phyloP scores from a whole-genome alignment of 345 rosid species.

The Pseudoturritis turrita region DNA sequence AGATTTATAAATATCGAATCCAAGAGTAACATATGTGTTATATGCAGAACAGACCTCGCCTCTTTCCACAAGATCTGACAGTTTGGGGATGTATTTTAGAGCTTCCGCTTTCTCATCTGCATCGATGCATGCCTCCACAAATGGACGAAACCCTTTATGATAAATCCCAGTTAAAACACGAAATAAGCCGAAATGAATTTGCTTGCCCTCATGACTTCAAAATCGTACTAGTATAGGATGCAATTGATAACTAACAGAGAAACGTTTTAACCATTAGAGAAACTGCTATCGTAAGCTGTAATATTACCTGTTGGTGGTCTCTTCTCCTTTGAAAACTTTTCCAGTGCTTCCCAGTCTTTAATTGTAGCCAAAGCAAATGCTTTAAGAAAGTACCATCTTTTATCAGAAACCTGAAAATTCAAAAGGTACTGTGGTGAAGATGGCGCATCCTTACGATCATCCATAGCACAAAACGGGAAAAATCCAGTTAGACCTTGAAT shows the following conservation, averaged over 20 bases:
- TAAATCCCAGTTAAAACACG: constrained; percentile 5
- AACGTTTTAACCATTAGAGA: background rate
- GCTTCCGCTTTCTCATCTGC: constrained; percentile 92
- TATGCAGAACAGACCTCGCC: constrained; percentile 60
- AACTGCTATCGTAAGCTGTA: background rate
- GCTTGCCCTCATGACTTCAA: background rate
- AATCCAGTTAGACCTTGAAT: constrained; percentile 48
- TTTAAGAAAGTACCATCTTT: constrained; percentile 98
- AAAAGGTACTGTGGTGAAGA: background rate
- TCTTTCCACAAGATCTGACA: constrained; percentile 82
- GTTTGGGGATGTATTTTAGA: constrained; percentile 85
- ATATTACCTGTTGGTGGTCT: constrained; percentile 76
- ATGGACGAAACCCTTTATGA: constrained; percentile 79
- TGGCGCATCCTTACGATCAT: background rate
- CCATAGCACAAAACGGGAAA: background rate
- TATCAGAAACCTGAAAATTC: constrained; percentile 67
- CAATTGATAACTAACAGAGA: background rate
- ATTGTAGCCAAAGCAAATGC: constrained; percentile 86
- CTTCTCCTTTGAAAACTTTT: constrained; percentile 93
- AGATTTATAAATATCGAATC: background rate
- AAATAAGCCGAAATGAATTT: background rate
- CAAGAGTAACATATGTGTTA: background rate
- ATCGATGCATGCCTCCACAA: constrained; percentile 92
- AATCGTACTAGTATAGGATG: background rate
- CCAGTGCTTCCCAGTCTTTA: constrained; percentile 90